Percentiles rank a stretch among this genome's conserved stretches.
These are phyloP conservation scores for Wickerhamia fluorescens DNA, from an alignment of 805 yeast species.

Conservation along the genomic window DNA sequence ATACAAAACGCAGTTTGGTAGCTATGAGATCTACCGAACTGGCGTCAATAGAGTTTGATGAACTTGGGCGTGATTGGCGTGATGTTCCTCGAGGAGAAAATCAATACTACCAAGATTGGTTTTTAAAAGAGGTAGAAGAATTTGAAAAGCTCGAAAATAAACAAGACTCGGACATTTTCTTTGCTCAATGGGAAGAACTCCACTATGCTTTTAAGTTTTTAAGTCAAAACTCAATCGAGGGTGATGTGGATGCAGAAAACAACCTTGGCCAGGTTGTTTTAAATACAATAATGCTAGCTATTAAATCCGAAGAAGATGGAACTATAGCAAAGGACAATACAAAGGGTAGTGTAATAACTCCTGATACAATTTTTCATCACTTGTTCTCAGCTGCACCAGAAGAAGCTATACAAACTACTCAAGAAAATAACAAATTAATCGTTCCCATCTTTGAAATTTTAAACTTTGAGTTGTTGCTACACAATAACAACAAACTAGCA, in stretches of 20 bases:
- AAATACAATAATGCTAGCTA: constrained; percentile 48
- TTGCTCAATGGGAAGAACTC: constrained; percentile 18
- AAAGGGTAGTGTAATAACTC: constrained; percentile 21
- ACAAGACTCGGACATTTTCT: constrained; percentile 22
- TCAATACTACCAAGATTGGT: constrained; percentile 16
- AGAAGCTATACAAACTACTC: constrained; percentile 16
- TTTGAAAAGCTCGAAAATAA: constrained; percentile 10
- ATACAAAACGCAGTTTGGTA: too few relatives aligned
- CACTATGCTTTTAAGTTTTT: constrained; percentile 18
- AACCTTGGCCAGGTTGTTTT: constrained; percentile 34
- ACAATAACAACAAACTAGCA: constrained; percentile 45
- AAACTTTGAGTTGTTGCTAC: constrained; percentile 46
- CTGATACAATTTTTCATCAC: constrained; percentile 45
- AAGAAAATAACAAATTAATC: constrained; percentile 19
- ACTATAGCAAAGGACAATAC: background rate
- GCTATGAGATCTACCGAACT: too few relatives aligned
- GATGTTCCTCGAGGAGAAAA: constrained; percentile 62
- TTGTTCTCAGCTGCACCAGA: constrained; percentile 32
- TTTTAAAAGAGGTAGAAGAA: constrained; percentile 10
- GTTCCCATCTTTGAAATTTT: constrained; percentile 26
- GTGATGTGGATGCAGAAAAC: constrained; percentile 13
- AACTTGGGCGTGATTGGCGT: constrained; percentile 63
- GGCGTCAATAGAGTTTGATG: constrained; percentile 42
- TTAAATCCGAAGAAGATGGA: constrained; percentile 31
- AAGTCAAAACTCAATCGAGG: constrained; percentile 18